Evolutionary conservation across 768 basidiomycete genomes (phyloP).

Genomic region (Holtermanniella nyarrowii): DNA sequence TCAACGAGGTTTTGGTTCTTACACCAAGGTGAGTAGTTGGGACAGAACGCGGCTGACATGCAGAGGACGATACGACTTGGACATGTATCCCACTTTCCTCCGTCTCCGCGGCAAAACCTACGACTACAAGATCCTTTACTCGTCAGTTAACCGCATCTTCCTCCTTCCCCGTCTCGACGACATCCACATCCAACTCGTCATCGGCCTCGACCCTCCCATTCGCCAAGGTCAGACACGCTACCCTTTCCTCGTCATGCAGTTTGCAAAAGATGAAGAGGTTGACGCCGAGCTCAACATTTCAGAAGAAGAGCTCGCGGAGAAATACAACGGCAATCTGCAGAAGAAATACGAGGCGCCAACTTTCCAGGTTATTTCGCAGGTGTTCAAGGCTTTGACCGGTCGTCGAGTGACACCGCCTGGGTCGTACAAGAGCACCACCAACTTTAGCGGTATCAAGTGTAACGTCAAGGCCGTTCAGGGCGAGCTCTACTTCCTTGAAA

Average conservation of each 20-base stretch:
- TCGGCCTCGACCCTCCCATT: slow-evolving; percentile 85
- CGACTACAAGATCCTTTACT: slow-evolving; percentile 93
- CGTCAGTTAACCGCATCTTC: slow-evolving; percentile 77
- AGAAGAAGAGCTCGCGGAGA: slow-evolving; percentile 50
- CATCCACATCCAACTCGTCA: slow-evolving; percentile 87
- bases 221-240: slow-evolving; percentile 96
- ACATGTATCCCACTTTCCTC: slow-evolving; percentile 92
- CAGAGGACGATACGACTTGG: slow-evolving; percentile 92
- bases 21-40: slow-evolving; percentile 53
- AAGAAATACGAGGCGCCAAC: slow-evolving; percentile 92
- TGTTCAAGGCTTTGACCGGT: slow-evolving; percentile 80
- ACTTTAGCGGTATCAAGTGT: slow-evolving; percentile 91
- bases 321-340: slow-evolving; percentile 62
- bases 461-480: slow-evolving; percentile 95
- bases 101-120: slow-evolving; percentile 96
- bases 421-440: slow-evolving; percentile 55
- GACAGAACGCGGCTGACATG: neutral
- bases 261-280: slow-evolving; percentile 91
- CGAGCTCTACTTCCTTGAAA: slow-evolving; percentile 94
- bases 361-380: slow-evolving; percentile 84
- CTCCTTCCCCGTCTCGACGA: slow-evolving; percentile 87
- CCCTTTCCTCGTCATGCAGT: slow-evolving; percentile 96
- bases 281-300: slow-evolving; percentile 87
- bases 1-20: slow-evolving; percentile 86
- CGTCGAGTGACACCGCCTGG: slow-evolving; percentile 87